These are phyloP conservation scores for Phytophthora fragariaefolia DNA, from an alignment of 352 stramenopile genomes.

Conservation along the genomic window DNA sequence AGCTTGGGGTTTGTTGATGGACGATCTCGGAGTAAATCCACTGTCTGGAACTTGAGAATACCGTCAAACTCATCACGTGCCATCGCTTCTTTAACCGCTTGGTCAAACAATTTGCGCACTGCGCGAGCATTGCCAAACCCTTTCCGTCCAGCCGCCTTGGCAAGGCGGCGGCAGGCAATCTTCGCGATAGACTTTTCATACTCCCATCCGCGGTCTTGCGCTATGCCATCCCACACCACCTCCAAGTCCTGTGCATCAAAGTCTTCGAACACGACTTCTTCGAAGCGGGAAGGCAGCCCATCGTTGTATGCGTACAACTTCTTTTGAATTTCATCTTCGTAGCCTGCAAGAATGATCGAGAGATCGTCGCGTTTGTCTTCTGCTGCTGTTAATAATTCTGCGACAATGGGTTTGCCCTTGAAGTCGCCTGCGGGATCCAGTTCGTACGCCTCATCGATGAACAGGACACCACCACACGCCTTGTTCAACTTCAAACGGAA, in stretches of 20 bases:
- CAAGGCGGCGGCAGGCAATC: slow-evolving; percentile 72
- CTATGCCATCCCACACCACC: slow-evolving; percentile 70
- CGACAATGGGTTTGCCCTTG: slow-evolving; percentile 88
- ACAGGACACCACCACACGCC: slow-evolving; percentile 86
- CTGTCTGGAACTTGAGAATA: slow-evolving; percentile 54
- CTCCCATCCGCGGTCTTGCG: slow-evolving; percentile 54
- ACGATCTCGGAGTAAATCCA: slow-evolving; percentile 83
- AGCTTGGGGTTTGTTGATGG: slow-evolving; percentile 83
- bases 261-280: slow-evolving; percentile 89
- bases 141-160: slow-evolving; percentile 66
- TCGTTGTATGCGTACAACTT: slow-evolving; percentile 93
- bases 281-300: slow-evolving; percentile 88
- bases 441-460: slow-evolving; percentile 95
- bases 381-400: slow-evolving; percentile 86
- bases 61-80: slow-evolving; percentile 70
- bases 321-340: slow-evolving; percentile 93
- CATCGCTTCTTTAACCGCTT: slow-evolving; percentile 66
- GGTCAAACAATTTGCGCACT: slow-evolving; percentile 81
- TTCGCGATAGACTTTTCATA: slow-evolving; percentile 55
- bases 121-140: slow-evolving; percentile 90
- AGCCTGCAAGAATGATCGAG: slow-evolving; percentile 92
- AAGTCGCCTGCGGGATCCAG: slow-evolving; percentile 81
- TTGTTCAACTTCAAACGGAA: slow-evolving; percentile 81
- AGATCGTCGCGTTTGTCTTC: slow-evolving; percentile 88
- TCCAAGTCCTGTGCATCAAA: slow-evolving; percentile 90